These are phyloP conservation scores for Epichloe sibirici DNA, from an alignment of 2,329 filamentous ascomycete species.

Conservation along the genomic window DNA sequence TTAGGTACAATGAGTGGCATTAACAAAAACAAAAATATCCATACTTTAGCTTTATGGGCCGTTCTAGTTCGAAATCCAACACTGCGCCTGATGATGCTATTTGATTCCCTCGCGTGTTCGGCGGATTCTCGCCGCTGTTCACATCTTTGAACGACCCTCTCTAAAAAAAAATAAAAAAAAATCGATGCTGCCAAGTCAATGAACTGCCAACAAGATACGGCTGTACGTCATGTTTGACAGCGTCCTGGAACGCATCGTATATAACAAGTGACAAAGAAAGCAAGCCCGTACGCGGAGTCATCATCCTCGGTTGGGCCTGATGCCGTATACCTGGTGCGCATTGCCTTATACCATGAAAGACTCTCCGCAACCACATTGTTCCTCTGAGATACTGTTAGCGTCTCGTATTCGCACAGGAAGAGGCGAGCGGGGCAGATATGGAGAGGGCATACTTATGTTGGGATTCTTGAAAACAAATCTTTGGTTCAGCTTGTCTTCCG, in stretches of 20 bases:
- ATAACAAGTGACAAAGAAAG: not conserved
- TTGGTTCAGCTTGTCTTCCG: constrained; percentile 86
- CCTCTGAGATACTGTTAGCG: constrained; percentile 46
- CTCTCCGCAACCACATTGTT: constrained; percentile 91
- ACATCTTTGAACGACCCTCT: not conserved
- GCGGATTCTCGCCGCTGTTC: not conserved
- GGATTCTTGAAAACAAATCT: constrained; percentile 93
- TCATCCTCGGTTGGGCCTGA: not conserved
- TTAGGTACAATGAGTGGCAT: too few relatives aligned
- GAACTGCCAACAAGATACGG: not conserved
- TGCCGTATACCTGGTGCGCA: not conserved
- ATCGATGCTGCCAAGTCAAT: not conserved
- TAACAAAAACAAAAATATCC: too few relatives aligned
- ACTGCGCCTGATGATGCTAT: constrained; percentile 3
- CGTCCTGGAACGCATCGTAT: not conserved
- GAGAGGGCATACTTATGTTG: constrained; percentile 77
- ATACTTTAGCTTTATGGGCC: too few relatives aligned
- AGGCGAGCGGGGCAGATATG: not conserved
- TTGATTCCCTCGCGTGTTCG: not conserved
- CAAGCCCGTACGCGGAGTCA: not conserved
- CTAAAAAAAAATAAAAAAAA: not conserved
- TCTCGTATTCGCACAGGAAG: constrained; percentile 17
- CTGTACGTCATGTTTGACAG: not conserved
- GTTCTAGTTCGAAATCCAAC: not conserved
- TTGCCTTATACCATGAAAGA: constrained; percentile 68